Evolutionary conservation across 2,329 filamentous ascomycete species (phyloP), one percentile per base, ranked within the genome.

Genomic region (Cucurbitaria berberidis): DNA sequence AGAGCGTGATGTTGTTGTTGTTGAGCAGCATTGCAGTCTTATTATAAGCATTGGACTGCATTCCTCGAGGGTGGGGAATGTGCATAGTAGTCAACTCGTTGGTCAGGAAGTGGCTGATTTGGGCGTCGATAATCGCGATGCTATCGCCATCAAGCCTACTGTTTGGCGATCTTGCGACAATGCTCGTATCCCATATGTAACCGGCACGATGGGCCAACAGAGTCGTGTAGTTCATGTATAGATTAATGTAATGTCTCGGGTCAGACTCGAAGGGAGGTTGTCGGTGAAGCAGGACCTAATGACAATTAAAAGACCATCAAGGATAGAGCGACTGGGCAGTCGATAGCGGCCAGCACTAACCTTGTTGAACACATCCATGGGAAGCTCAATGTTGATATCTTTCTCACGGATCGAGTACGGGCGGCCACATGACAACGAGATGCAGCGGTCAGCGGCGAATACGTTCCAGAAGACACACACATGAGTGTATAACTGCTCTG

Each of bases 381-480:
- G 67, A 16, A 60, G 41, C 2, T 67, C 64, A 3, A 73, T 60
- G 29, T 72, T 57, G 8, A 70, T 58, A 19, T 72, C 70, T 2
- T 49, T 27, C 39, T 69, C 66, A 24, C 64, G 66, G 13, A 74
- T 63, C 11, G 63, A 60, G 27, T 68, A 68, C 1, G 71, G 71
- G 16, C 70, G 62, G 16, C 65, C 63, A 43, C 68, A 74, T 11
- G 69, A 66, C 11, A 71, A 45, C 0, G 70, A 66, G 34, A 73
- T 70, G 7, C 62, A 61, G 16, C 64, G 66, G 41, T 74, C 71
- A 10, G 58, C 34, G 15, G 67, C 56, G 21, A 66, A 63, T 1
- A 69, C 41, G 5, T 60, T 66, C 70, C 71, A 74, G 44, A 74
- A 72, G 0, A 68, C 57, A 36, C 62, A 64, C 30, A 67, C 51